Percentiles rank a stretch among this genome's conserved stretches.
phyloP scores from a whole-genome alignment of 495 filamentous ascomycete species.

The Trichocladium antarcticum region DNA sequence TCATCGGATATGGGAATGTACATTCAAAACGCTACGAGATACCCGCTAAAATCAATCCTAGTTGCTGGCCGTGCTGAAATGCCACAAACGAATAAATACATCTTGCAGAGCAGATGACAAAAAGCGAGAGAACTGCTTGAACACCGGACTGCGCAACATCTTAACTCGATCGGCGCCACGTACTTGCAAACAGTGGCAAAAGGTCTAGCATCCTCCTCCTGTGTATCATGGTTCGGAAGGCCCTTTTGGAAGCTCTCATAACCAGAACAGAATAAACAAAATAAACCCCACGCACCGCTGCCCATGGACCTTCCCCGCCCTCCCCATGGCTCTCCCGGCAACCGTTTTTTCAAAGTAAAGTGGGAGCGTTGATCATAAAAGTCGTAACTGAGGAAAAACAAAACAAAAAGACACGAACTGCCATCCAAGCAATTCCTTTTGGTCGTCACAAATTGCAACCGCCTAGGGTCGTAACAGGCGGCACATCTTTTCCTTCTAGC shows the following conservation, averaged over 20 bases:
- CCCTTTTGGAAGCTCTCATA: constrained; percentile 19
- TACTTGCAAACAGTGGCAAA: not conserved
- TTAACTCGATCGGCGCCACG: not conserved
- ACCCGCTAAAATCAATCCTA: no score
- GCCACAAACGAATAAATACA: no score
- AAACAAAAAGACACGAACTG: constrained; percentile 3
- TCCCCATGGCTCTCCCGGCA: constrained; percentile 4
- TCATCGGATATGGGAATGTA: no score
- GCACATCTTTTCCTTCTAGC: constrained; percentile 3
- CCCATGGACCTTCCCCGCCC: constrained; percentile 15
- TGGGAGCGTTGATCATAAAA: constrained; percentile 27
- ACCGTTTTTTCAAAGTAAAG: constrained; percentile 26
- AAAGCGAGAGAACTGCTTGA: no score
- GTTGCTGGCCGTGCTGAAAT: no score
- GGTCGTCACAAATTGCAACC: not conserved
- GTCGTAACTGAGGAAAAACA: constrained; percentile 15
- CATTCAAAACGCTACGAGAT: no score
- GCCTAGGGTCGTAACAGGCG: constrained; percentile 19
- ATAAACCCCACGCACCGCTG: not conserved
- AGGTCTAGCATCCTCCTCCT: not conserved
- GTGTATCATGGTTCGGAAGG: not conserved
- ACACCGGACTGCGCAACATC: not conserved
- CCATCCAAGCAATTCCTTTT: not conserved
- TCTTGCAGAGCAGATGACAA: no score
- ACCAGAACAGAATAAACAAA: constrained; percentile 32